Evolutionary conservation across 2,329 filamentous ascomycete genomes (phyloP), one percentile per base, ranked within the genome.

Genomic region (Didymella segeticola): DNA sequence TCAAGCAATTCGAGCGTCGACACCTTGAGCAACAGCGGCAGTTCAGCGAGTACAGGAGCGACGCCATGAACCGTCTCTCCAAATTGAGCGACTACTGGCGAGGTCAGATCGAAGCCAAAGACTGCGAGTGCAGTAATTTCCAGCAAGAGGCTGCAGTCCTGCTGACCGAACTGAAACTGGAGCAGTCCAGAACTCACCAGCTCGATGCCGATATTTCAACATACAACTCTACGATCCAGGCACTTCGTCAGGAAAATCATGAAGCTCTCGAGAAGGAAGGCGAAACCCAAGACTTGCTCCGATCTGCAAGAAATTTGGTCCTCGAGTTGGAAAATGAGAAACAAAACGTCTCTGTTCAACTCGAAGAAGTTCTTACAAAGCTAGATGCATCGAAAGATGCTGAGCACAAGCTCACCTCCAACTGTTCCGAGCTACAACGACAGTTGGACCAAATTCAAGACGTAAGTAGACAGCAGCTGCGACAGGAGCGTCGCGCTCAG

Each of bases 301-400:
- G 7, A 12, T 30, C 30, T 2, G 23, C 10, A 37, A 7, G 31
- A 27, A 29, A 47, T 3, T 11, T 4, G 2, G 33, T 30, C 1
- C 17, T 22, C 1, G 23, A 14, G 4, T 30, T 66, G 2, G 45
- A 62, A 14, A 42, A 54, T 8, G 53, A 66, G 17, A 69, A 61
- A 2, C 29, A 53, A 19, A 25, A 57, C 1, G 22, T 69, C 1
- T 29, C 45, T 14, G 30, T 43, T 8, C 42, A 20, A 7, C 31
- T 69, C 19, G 49, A 62, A n/a, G 36, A 48, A 9, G 23, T n/a
- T 22, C 57, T 48, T 11, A 31, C 15, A n/a, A 54, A 47, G 5
- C 58, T 64, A 17, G 11, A 25, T 4, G 48, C 48, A 26, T 27
- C 60, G 14, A 52, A 50, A 9, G 43, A 57, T 39, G 42, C 41